Evolutionary conservation across 331 rosid genomes (phyloP).

Genomic region (Saraca asoca): DNA sequence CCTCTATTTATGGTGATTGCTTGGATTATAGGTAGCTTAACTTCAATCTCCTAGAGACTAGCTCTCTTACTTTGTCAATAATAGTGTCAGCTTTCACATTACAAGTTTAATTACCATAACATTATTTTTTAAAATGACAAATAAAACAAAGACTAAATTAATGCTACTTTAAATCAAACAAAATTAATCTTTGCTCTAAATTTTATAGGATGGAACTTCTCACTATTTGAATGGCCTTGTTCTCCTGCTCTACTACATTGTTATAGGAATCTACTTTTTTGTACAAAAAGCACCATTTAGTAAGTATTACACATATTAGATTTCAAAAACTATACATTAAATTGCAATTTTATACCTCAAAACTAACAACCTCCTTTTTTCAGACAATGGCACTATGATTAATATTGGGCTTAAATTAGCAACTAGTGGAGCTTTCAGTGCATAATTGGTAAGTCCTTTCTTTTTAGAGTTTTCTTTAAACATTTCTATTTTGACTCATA

Average conservation of each 20-base stretch:
- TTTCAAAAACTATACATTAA: no score
- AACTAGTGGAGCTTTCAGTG: no score
- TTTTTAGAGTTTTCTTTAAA: no score
- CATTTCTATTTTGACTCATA: no score
- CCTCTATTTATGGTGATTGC: slow-evolving; percentile 57
- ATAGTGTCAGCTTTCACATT: slow-evolving; percentile 54
- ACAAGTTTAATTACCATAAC: slow-evolving; percentile 36
- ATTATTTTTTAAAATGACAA: no score
- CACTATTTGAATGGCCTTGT: not conserved
- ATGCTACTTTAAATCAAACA: not conserved
- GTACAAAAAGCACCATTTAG: no score
- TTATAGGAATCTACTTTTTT: not conserved
- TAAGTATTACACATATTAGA: no score
- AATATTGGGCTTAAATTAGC: no score
- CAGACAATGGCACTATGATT: no score
- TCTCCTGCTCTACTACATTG: not conserved
- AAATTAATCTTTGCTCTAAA: not conserved
- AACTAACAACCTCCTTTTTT: no score
- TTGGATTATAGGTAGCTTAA: slow-evolving; percentile 65
- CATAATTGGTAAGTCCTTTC: no score
- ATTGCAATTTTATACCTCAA: no score
- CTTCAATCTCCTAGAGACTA: slow-evolving; percentile 55
- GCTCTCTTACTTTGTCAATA: slow-evolving; percentile 54
- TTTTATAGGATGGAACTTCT: not conserved
- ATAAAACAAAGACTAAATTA: not conserved